Conservation (phyloP, 495 filamentous ascomycete genomes). For the Aspergillus campestris region DNA sequence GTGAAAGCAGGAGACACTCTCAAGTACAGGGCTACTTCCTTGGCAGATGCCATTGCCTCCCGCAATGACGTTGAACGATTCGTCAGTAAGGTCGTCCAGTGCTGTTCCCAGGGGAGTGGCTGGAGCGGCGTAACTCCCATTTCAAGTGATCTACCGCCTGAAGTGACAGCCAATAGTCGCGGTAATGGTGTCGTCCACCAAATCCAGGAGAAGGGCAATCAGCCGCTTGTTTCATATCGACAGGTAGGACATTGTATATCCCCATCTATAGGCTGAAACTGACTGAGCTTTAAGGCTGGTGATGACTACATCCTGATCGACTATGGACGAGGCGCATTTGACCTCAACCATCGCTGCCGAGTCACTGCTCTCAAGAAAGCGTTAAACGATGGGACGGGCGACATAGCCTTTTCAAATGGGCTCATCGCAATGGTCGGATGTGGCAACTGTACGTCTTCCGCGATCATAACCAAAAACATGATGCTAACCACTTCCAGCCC, state of each 20-base stretch:
- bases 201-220: constrained; percentile 27
- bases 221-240: constrained; percentile 38
- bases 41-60: constrained; percentile 35
- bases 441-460: constrained; percentile 26
- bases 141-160: constrained; percentile 2
- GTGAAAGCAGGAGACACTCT: constrained; percentile 51
- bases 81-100: constrained; percentile 20
- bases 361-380: constrained; percentile 39
- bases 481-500: constrained; percentile 13
- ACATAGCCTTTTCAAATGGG: constrained; percentile 26
- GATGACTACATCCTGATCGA: constrained; percentile 48
- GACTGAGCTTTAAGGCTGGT: constrained; percentile 27
- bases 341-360: constrained; percentile 43
- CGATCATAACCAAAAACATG: neutral
- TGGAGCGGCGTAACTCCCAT: constrained; percentile 8
- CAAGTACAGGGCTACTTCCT: constrained; percentile 34
- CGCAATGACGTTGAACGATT: constrained; percentile 27
- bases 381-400: constrained; percentile 20
- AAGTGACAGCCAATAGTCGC: constrained; percentile 4
- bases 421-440: constrained; percentile 41
- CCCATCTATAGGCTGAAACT: too few relatives aligned
- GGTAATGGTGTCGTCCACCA: constrained; percentile 32
- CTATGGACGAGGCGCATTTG: constrained; percentile 40
- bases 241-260: constrained; percentile 21
- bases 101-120: constrained; percentile 5